Evolutionary conservation across 257 asterid species (phyloP).

Genomic region (Euphrasia confusa): DNA sequence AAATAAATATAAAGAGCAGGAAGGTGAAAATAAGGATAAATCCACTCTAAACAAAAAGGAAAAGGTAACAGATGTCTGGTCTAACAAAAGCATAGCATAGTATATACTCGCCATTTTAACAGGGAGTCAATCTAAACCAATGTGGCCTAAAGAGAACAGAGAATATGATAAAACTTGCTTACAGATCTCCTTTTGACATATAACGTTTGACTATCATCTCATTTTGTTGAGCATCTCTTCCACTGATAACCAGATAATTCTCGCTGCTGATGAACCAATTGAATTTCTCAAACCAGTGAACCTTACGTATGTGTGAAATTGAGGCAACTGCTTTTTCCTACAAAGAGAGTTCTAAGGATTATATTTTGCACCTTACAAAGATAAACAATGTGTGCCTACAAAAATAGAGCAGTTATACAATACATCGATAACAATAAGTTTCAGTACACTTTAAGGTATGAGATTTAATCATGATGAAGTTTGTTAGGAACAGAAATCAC

Average conservation of each 20-base stretch:
- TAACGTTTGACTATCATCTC: constrained; percentile 98
- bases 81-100: neutral
- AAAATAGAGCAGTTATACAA: constrained; percentile 20
- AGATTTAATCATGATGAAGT: constrained; percentile 2
- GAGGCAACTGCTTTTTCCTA: constrained; percentile 96
- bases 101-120: constrained; percentile 13
- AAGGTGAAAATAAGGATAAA: constrained; percentile 16
- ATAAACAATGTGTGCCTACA: constrained; percentile 9
- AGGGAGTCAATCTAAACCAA: constrained; percentile 10
- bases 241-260: constrained; percentile 91
- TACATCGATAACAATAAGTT: constrained; percentile 12
- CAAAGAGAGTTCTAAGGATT: constrained; percentile 22
- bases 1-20: neutral
- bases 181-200: constrained; percentile 98
- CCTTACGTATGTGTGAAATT: constrained; percentile 93
- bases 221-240: constrained; percentile 97
- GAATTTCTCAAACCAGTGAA: constrained; percentile 99
- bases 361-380: constrained; percentile 15
- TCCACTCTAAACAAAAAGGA: neutral
- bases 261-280: constrained; percentile 99
- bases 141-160: constrained; percentile 5
- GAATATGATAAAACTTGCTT: constrained; percentile 37
- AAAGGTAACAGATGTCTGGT: neutral
- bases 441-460: constrained; percentile 5
- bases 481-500: too few species aligned